Evolutionary conservation across 257 asterid genomes (phyloP), one percentile per base, ranked within the genome.

Genomic region (Cynanchum wilfordii): DNA sequence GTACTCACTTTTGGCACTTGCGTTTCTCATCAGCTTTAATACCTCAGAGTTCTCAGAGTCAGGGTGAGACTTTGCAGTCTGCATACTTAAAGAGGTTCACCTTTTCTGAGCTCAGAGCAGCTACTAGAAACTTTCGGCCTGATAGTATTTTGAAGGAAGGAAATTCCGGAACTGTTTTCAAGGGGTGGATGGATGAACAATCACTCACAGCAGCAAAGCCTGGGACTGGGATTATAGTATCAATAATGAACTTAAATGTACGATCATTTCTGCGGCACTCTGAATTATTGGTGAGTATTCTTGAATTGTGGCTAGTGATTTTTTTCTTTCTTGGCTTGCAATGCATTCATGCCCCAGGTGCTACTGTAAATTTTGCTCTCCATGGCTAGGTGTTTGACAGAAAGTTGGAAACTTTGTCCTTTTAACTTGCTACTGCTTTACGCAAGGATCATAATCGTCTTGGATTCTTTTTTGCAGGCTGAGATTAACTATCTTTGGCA

Each of bases 141-240:
- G 98, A 90, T 73, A 89, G 96, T 33, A 93, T 90, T 11, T 74
- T 93, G 72, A 97, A 96, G 0, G 95, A 84, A 81, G 98, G 98
- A 45, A 95, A 97, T 4, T 93, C 89, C 12, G 98, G 98, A 29
- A 87, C 92, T 16, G 98, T 93, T 77, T 93, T 80, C 74, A 93
- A 93, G 78, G 98, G 98, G 66, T 87, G 95, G 95, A 68, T 93
- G 1, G 98, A 93, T 52, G 96, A 90, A 63, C 81, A 80, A 44
- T 74, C 96, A 2, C 81, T 85, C 15, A 71, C 84, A 3, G 89
- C 98, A 63, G 72, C 97, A 5, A 89, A 76, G 76, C 93, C 98
- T 7, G 97, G 97, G 0, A 76, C 83, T n/a, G 88, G 96, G 36
- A 78, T 90, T 36, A 36, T 36, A 36, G 40, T 36, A 36, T 36